Percentiles rank a stretch among this genome's conserved stretches.
Conservation (phyloP, 345 rosid genomes). For the Corchorus olitorius region DNA sequence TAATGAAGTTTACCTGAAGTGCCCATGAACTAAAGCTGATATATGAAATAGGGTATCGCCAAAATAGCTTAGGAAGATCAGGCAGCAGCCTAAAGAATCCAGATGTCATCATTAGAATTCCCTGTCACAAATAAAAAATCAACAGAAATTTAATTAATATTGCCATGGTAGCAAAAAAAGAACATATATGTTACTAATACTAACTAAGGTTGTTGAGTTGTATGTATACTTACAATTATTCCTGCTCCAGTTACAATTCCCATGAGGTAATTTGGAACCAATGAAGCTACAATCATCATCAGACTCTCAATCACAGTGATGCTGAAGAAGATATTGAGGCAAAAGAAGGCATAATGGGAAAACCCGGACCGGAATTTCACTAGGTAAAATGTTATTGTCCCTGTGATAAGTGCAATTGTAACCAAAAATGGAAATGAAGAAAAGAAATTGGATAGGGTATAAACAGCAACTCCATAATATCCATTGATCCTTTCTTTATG, state of each 20-base stretch:
- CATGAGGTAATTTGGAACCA: conserved; percentile 84
- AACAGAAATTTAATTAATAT: neutral
- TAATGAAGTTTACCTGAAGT: conserved; percentile 53
- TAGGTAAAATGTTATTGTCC: conserved; percentile 62
- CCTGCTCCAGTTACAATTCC: conserved; percentile 81
- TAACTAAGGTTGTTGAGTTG: neutral
- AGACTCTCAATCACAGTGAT: conserved; percentile 80
- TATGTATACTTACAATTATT: conserved; percentile 53
- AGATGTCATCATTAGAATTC: conserved; percentile 88
- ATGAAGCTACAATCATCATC: conserved; percentile 85
- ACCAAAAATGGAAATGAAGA: conserved; percentile 77
- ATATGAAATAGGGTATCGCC: conserved; percentile 83
- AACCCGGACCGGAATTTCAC: conserved; percentile 69
- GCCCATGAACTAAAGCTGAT: conserved; percentile 80
- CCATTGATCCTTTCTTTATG: conserved; percentile 69
- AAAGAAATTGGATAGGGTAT: conserved; percentile 66
- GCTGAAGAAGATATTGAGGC: conserved; percentile 62
- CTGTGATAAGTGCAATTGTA: conserved; percentile 45
- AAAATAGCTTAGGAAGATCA: conserved; percentile 78
- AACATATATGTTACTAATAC: neutral
- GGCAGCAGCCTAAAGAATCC: conserved; percentile 83
- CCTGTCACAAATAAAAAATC: conserved; percentile 36
- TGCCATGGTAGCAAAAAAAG: neutral
- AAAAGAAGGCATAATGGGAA: conserved; percentile 59
- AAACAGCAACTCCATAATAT: conserved; percentile 71